phyloP scores from a whole-genome alignment of 73 alveolate species.

The Effrenium voratum region DNA sequence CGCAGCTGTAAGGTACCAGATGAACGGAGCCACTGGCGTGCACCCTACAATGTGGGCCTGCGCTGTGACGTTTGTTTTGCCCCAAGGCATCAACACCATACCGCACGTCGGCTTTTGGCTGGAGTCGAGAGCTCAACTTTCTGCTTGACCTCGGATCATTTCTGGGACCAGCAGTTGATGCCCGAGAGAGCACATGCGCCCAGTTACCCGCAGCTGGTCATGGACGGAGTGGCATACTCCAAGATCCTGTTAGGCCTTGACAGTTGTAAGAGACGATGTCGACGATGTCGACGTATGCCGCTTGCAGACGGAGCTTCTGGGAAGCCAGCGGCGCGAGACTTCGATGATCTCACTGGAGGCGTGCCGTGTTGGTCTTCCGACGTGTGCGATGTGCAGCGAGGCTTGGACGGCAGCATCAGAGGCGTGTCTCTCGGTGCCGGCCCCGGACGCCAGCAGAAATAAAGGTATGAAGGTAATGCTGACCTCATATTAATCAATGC shows the following conservation, averaged over 20 bases:
- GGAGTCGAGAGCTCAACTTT: background rate
- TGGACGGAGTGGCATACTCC: constrained; percentile 69
- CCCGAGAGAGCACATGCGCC: too few relatives aligned
- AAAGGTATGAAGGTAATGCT: background rate
- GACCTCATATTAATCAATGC: background rate
- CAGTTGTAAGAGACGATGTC: background rate
- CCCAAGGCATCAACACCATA: constrained; percentile 65
- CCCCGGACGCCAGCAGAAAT: background rate
- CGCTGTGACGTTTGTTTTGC: background rate
- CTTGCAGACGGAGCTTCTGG: constrained; percentile 55
- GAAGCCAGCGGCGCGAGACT: constrained; percentile 35
- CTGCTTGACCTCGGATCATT: too few relatives aligned
- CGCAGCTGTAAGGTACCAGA: background rate
- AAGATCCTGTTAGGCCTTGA: constrained; percentile 21
- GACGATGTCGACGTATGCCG: background rate
- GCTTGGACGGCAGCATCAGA: background rate
- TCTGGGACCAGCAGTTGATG: too few relatives aligned
- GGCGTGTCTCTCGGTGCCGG: background rate
- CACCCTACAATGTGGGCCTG: too few relatives aligned
- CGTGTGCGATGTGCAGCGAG: background rate
- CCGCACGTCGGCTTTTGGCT: constrained; percentile 85
- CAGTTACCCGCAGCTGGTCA: constrained; percentile 79
- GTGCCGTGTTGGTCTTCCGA: background rate
- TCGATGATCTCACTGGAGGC: constrained; percentile 71
- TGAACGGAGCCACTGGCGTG: background rate